phyloP scores from a whole-genome alignment of 2,329 filamentous ascomycete genomes.

The Fonsecaea erecta region DNA sequence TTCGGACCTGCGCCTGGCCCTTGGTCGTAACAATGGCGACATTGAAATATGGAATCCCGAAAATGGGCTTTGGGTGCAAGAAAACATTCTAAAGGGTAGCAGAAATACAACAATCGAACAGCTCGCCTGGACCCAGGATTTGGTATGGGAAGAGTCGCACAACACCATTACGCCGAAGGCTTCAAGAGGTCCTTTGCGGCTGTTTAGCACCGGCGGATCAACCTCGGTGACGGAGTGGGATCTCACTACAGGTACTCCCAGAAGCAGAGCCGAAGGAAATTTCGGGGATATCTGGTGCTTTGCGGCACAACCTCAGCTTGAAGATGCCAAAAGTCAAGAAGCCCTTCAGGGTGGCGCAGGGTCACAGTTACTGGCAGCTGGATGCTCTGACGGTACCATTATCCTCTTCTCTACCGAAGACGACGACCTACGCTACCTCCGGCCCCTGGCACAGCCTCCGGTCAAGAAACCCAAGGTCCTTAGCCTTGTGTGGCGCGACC shows the following conservation, averaged over 20 bases:
- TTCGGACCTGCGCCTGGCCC: constrained; percentile 72
- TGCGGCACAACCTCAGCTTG: constrained; percentile 74
- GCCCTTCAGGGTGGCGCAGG: constrained; percentile 46
- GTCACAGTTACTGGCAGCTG: constrained; percentile 74
- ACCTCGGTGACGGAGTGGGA: constrained; percentile 95
- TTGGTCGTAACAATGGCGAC: constrained; percentile 91
- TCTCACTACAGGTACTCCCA: constrained; percentile 74
- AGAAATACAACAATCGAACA: constrained; percentile 87
- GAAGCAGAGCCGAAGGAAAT: constrained; percentile 84
- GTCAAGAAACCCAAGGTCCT: constrained; percentile 87
- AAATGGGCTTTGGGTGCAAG: constrained; percentile 82
- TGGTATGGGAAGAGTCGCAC: constrained; percentile 65
- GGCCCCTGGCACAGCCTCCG: constrained; percentile 73
- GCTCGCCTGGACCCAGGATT: constrained; percentile 87
- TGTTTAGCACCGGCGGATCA: constrained; percentile 97
- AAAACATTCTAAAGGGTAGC: constrained; percentile 81
- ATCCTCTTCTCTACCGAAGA: constrained; percentile 86
- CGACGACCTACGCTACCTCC: constrained; percentile 78
- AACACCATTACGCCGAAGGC: constrained; percentile 63
- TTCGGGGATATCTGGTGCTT: constrained; percentile 98
- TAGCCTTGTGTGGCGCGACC: constrained; percentile 86
- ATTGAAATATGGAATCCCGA: constrained; percentile 97
- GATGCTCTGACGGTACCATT: constrained; percentile 89
- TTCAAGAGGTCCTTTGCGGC: constrained; percentile 72
- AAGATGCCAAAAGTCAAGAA: constrained; percentile 43